These are phyloP conservation scores for Coprinellus aureogranulatus DNA, from an alignment of 768 basidiomycete genomes.

Conservation along the genomic window DNA sequence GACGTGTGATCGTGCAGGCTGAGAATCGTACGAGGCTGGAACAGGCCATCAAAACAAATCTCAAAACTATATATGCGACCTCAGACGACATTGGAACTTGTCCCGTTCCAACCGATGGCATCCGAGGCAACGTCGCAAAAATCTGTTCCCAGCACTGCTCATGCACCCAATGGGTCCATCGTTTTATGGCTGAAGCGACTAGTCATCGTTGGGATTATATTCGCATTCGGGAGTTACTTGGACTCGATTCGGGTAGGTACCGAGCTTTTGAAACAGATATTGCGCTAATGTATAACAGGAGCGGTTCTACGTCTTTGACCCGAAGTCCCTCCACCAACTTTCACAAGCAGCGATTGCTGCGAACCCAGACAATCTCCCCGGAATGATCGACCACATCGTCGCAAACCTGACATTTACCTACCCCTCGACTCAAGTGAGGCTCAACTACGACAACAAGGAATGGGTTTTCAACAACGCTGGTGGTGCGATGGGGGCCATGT, in stretches of 20 bases:
- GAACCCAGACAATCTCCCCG: constrained; percentile 60
- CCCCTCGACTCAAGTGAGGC: constrained; percentile 50
- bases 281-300: constrained; percentile 43
- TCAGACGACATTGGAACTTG: background rate
- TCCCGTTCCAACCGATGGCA: background rate
- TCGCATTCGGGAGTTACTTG: constrained; percentile 46
- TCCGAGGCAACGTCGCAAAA: constrained; percentile 1
- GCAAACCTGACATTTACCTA: constrained; percentile 74
- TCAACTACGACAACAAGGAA: constrained; percentile 64
- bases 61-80: background rate
- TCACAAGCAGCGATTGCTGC: constrained; percentile 69
- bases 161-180: constrained; percentile 14
- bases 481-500: constrained; percentile 98
- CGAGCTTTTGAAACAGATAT: background rate
- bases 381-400: constrained; percentile 81
- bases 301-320: constrained; percentile 86
- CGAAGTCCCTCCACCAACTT: constrained; percentile 66
- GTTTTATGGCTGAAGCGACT: constrained; percentile 39
- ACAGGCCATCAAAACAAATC: background rate
- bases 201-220: constrained; percentile 29
- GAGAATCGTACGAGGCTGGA: constrained; percentile 7
- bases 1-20: background rate
- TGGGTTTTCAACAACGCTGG: constrained; percentile 98
- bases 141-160: constrained; percentile 5
- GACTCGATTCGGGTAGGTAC: constrained; percentile 61